A percentile compares a stretch with the other conserved stretches of the same genome.
Evolutionary conservation across 805 yeast species (phyloP).

Genomic region (Wickerhamomyces chaumierensis): DNA sequence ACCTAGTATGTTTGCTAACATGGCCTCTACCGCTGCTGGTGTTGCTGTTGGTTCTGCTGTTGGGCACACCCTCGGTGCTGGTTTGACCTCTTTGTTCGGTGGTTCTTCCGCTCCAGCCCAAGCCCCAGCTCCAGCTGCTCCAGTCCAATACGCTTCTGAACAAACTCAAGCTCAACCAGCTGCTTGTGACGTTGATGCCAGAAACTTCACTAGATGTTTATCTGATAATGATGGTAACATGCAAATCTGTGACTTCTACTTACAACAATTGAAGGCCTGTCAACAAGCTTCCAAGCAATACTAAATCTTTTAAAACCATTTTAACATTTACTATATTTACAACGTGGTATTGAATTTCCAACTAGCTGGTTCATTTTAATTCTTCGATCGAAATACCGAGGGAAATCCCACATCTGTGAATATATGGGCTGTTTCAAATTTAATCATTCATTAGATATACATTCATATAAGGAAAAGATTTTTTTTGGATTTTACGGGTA

Average conservation of each 20-base stretch:
- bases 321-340: too few relatives aligned
- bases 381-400: too few relatives aligned
- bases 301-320: conserved; percentile 23
- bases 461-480: too few relatives aligned
- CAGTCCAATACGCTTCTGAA: conserved; percentile 25
- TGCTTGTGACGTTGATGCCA: conserved; percentile 86
- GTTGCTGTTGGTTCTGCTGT: conserved; percentile 97
- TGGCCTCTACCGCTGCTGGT: conserved; percentile 99
- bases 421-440: too few relatives aligned
- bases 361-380: too few relatives aligned
- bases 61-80: conserved; percentile 96
- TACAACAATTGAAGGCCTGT: conserved; percentile 96
- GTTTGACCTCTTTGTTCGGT: conserved; percentile 80
- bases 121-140: conserved; percentile 30
- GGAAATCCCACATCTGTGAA: too few relatives aligned
- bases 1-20: conserved; percentile 91
- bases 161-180: conserved; percentile 29
- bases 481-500: neutral
- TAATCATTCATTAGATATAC: too few relatives aligned
- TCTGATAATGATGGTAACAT: conserved; percentile 91
- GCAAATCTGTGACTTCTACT: conserved; percentile 93
- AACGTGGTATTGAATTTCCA: too few relatives aligned
- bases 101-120: conserved; percentile 46
- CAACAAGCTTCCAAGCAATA: conserved; percentile 86
- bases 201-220: conserved; percentile 89